Evolutionary conservation across 2,329 filamentous ascomycete genomes (phyloP), one percentile per base, ranked within the genome.

Genomic region (Zymoseptoria brevis): DNA sequence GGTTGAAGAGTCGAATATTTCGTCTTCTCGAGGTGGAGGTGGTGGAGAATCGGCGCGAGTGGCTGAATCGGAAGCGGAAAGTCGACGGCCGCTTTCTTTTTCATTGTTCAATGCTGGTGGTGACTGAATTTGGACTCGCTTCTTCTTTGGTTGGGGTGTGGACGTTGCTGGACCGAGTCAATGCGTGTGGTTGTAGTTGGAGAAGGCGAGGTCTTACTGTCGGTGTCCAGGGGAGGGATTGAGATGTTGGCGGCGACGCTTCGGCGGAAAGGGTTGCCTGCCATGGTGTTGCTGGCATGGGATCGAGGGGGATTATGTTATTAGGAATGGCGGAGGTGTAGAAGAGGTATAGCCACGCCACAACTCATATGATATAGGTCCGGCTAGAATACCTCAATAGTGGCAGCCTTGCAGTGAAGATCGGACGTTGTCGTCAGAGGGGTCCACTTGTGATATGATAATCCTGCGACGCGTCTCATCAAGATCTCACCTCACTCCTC

Each of bases 231-330:
- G 56, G 21, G 57, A 51, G 54, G 57, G 29, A 57, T 64, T 57
- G 50, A 57, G 54, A 56, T 63, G 55, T 66, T 62, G n/a, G 66
- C 61, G 35, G 60, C 62, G 53, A 60, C 61, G 54, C 63, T 65
- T 62, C 57, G 66, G 30, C 69, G 66, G 64, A 72, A 72, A 16
- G 69, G 69, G 55, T 72, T 72, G 58, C 69, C 66, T 11, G 69
- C 69, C 69, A 71, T 71, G 35, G 13, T 45, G 35, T 45, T n/a
- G 11, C 35, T 13, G 35, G 35, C 35, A 45, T 45, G 35, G 35
- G 35, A 41, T 41, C 6, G 35, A 13, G 35, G 35, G 35, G 16
- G 35, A 41, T 11, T 16, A 41, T 11, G 35, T 41, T 41, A 41
- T 41, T 41, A 41, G 35, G 35, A 13, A 13, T 41, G 35, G 16